These are phyloP conservation scores for Phytophthora syringae DNA, from an alignment of 352 stramenopile species.

Conservation along the genomic window DNA sequence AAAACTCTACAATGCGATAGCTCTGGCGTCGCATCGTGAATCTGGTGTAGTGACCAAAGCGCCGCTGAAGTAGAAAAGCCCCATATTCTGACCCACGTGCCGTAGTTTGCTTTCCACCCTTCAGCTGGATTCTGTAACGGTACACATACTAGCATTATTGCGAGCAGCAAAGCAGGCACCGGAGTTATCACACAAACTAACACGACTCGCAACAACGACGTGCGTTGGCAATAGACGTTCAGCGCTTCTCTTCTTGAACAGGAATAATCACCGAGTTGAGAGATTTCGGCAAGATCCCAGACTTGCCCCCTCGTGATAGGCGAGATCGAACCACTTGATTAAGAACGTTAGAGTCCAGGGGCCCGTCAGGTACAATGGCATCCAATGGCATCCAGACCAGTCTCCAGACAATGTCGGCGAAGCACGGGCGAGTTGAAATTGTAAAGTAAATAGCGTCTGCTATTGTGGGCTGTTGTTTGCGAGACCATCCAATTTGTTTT, in stretches of 20 bases:
- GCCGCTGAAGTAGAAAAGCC: background rate
- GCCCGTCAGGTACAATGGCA: background rate
- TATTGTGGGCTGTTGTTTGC: slow-evolving; percentile 2
- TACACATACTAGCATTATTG: slow-evolving; percentile 6
- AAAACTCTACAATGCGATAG: slow-evolving; percentile 3
- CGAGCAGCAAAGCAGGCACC: slow-evolving; percentile 5
- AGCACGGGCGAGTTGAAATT: background rate
- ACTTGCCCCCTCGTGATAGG: background rate
- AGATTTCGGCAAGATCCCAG: slow-evolving; percentile 13
- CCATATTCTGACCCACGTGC: slow-evolving; percentile 10
- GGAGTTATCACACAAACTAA: background rate
- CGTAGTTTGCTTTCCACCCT: slow-evolving; percentile 20
- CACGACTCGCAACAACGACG: background rate
- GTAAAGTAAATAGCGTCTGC: background rate
- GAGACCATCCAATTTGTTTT: too few relatives aligned
- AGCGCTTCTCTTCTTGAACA: background rate
- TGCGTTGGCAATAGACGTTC: background rate
- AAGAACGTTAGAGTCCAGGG: background rate
- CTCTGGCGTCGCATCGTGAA: slow-evolving; percentile 1
- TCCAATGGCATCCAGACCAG: background rate
- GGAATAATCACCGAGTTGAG: slow-evolving; percentile 10
- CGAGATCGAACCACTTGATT: background rate
- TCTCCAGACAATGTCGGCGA: background rate
- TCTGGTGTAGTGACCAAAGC: slow-evolving; percentile 9
- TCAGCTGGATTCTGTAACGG: slow-evolving; percentile 16